Base-by-base conservation (phyloP, 768 basidiomycete species). In the Lactarius indigo region DNA sequence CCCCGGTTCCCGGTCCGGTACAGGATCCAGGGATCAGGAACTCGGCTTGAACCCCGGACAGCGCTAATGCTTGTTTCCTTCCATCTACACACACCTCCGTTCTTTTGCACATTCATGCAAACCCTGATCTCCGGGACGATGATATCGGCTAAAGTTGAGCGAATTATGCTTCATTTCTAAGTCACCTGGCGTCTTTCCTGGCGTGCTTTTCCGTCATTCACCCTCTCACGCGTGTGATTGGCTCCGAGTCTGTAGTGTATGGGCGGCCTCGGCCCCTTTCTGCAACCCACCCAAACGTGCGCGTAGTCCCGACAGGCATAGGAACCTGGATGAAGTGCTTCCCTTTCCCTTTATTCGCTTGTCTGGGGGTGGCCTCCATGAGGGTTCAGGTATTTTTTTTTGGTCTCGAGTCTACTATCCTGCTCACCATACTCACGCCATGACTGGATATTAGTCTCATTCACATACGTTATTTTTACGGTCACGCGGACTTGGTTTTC, bases 1-100 rank as follows among this genome's bases (percentile, higher is more conserved):
- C 13, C 42, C 26, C 59, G 42, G 64, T 47, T 30, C 35, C 54
- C 64, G 64, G 64, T 5, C 64, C 64, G 39, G 20, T 5, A 17
- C 15, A 10, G 6, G 12, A 8, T 1, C 33, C 20, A n/a, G 15
- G 28, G 4, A 18, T 15, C 35, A 23, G 64, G 64, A 39, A 55
- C 23, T 20, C 35, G 64, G 64, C 31, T 30, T 50, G 50, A 12
- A 50, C 50, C 50, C 50, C 50, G 23, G 50, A 50, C 50, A 50
- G 50, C 50, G 23, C 50, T 5, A 23, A 9, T 23, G 20, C 42
- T 44, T 42, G 41, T 42, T 42, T 42, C 18, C 7, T 5, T 39
- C 37, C 37, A 39, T 47, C 44, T 7, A 44, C n/a, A 47, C 47
- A 23, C 47, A n/a, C 23, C 50, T 26, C 50, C 13, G 2, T 13